Base-by-base conservation (phyloP, 2,329 filamentous ascomycete species). In the Xylariaceae sp. region DNA sequence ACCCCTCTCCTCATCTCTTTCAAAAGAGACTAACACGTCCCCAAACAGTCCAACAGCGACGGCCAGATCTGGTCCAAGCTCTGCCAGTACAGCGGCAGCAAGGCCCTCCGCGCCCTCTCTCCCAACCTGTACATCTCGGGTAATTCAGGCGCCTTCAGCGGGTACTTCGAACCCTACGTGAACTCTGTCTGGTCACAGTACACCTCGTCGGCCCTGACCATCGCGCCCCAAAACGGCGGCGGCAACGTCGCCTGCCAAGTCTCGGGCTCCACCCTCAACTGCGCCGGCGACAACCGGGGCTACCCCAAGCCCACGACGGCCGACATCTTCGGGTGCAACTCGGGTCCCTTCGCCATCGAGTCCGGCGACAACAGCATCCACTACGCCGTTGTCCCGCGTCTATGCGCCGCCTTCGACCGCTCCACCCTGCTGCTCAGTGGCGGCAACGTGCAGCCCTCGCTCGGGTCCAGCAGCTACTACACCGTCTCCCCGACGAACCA, bases 241-340 rank as follows among this genome's bases (percentile, higher is more conserved):
- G 72, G 72, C 37, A 57, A 64, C 4, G 64, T 75, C 19, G 53
- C 59, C 2, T 76, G 73, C 59, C 60, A 56, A 10, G 67, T 71
- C 14, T 49, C 40, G 1, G 64, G 63, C 6, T 55, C 64, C 34
- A 40, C 58, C 14, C 55, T 76, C 12, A 50, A 46, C 23, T 75
- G 73, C 55, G 53, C 59, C 3, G 66, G 68, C 1, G 72, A 74
- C 51, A 68, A 69, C 55, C 64, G 66, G 3, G 59, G 52, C 14
- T 76, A 74, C 55, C 40, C 52, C 6, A 74, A 72, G 52, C 74
- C 74, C 10, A 57, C 60, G 5, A 64, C 67, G 7, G 51, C 51
- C 6, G 74, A 77, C 47, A 74, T 77, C 53, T 79, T 71, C 64
- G 70, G 72, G 17, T 77, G 74, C 64, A 70, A 74, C 64, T 67